Conservation (phyloP, 768 basidiomycete genomes). For the Dendrothele bispora region DNA sequence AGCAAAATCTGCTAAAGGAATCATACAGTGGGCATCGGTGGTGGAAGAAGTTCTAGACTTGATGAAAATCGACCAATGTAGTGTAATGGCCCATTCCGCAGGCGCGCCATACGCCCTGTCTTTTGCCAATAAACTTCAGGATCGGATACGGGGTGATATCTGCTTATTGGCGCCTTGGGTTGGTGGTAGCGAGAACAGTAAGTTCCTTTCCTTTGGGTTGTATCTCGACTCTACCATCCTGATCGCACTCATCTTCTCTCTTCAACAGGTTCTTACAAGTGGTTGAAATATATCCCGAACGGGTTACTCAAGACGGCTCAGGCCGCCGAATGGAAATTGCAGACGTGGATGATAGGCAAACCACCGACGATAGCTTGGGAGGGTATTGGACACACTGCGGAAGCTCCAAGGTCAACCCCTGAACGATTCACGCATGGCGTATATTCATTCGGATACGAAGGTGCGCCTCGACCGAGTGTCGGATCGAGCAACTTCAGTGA, state of each 20-base stretch:
- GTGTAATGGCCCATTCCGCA: constrained; percentile 93
- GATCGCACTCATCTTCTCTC: constrained; percentile 4
- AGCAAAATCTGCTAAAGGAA: constrained; percentile 69
- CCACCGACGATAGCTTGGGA: constrained; percentile 83
- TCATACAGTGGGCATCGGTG: constrained; percentile 87
- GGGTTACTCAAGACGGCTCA: constrained; percentile 92
- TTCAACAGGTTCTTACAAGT: constrained; percentile 78
- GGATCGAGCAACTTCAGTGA: constrained; percentile 77
- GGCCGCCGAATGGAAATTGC: constrained; percentile 95
- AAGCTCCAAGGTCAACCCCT: constrained; percentile 18
- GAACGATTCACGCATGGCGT: constrained; percentile 16
- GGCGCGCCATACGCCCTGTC: constrained; percentile 94
- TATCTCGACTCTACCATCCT: constrained; percentile 8
- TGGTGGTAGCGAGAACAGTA: constrained; percentile 84
- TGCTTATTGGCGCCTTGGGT: constrained; percentile 97
- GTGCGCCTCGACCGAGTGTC: constrained; percentile 64
- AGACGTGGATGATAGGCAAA: constrained; percentile 97
- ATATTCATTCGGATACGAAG: constrained; percentile 36
- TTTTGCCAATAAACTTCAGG: constrained; percentile 72
- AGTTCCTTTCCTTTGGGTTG: constrained; percentile 27
- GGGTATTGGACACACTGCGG: constrained; percentile 79
- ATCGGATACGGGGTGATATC: constrained; percentile 79
- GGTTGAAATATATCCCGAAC: constrained; percentile 96
- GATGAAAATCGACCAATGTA: constrained; percentile 74
- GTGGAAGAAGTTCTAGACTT: constrained; percentile 89